Evolutionary conservation across 2,329 filamentous ascomycete genomes (phyloP), one percentile per base, ranked within the genome.

Genomic region (Epichloe sp.): DNA sequence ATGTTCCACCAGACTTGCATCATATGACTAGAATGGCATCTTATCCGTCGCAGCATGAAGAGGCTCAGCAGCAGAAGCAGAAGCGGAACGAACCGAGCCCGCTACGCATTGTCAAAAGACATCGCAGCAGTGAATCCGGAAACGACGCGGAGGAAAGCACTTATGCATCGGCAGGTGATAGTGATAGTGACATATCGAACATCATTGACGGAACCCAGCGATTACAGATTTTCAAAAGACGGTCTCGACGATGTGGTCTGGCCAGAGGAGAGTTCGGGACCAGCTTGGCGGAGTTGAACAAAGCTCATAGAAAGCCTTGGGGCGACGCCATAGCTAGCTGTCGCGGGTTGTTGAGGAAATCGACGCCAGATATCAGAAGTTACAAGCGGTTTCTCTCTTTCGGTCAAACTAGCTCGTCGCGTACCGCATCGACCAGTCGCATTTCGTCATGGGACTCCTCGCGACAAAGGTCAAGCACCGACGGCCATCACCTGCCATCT

Each of bases 31-130:
- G 52, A 59, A 70, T 75, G 72, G 64, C 63, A 62, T 56, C 64
- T 61, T 12, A 55, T 47, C 49, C 45, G 17, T 23, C 40, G 23
- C 47, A 34, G 23, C 17, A 38, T 31, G 21, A 35, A 3, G 26
- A 40, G 12, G 47, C 26, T 31, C 26, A 11, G 7, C 6, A 31
- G 37, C 49, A 41, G 15, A 35, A 42, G 31, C 34, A 23, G 26
- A 21, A 48, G 35, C 47, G 26, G 21, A 64, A 63, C 57, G 59
- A 60, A 51, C 71, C 75, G 17, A 67, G 67, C 35, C 77, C 78
- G 11, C 60, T 79, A 36, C 71, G 73, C 41, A 75, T 80, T 58
- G 60, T 71, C 58, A 80, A 77, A 59, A 64, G 65, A 36, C 44
- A 46, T 8, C 50, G 52, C 26, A 40, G 49, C 34, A 50, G 12